Base-by-base conservation (phyloP, 2,329 filamentous ascomycete species). In the Diaporthe citri region DNA sequence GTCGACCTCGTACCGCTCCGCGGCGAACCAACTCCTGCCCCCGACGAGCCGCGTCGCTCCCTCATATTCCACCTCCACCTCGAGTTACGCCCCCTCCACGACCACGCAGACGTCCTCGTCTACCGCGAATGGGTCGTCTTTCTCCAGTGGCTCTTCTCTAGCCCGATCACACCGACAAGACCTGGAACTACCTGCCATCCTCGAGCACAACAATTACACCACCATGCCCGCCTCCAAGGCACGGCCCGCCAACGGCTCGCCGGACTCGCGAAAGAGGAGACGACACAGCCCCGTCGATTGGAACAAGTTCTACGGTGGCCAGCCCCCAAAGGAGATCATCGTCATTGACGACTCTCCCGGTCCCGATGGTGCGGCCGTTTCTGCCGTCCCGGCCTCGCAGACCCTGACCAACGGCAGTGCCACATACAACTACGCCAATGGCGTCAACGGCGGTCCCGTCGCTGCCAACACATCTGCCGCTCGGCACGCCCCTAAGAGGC, bases 291-390 rank as follows among this genome's bases (percentile, higher is more conserved):
- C 67, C 20, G 75, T 76, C 17, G 92, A 97, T 84, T 97, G 94
- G 94, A 88, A 90, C 74, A 91, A 89, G 77, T 97, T 96, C 81
- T 96, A 96, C 83, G 93, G 93, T 82, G 96, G 96, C 83, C 94
- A 94, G 5, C 86, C 95, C 36, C 94, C 94, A 34, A 93, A 95
- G 82, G 94, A 97, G 85, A 92, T 97, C 81, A 96, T 97, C 81
- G 92, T 96, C 80, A 97, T 97, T 80, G 91, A 93, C 78, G 93
- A 96, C 82, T 92, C 91, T 6, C 93, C 93, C 70, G 88, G 90
- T 74, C 88, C 89, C 73, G 87, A 90, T 75, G 79, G 83, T 64
- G 83, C 84, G 60, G 77, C 77, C 72, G 84, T 66, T 28, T 60
- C 85, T n/a, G 78, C 82, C 69, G 83, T 83, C 25, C 79, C 75